phyloP scores from a whole-genome alignment of 2,329 filamentous ascomycete species.

The Cercospora sesami region DNA sequence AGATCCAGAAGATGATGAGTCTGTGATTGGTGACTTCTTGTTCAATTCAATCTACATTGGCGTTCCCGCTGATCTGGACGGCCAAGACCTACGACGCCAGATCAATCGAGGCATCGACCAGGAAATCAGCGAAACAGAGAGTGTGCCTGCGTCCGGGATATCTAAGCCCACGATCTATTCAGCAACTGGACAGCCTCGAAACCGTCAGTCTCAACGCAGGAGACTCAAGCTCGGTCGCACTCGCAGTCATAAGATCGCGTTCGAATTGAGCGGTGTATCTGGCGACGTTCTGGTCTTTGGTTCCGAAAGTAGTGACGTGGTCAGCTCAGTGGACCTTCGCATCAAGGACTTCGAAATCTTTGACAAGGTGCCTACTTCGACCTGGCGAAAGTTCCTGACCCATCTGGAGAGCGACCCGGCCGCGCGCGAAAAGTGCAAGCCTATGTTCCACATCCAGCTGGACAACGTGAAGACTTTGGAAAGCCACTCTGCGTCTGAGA shows the following conservation, averaged over 20 bases:
- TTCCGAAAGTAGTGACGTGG: slow-evolving; percentile 72
- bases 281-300: slow-evolving; percentile 81
- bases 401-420: slow-evolving; percentile 87
- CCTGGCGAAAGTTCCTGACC: slow-evolving; percentile 97
- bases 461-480: slow-evolving; percentile 83
- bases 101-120: slow-evolving; percentile 91
- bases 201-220: slow-evolving; percentile 34
- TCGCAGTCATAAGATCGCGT: slow-evolving; percentile 90
- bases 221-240: slow-evolving; percentile 75
- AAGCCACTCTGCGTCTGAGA: slow-evolving; percentile 82
- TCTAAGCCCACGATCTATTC: slow-evolving; percentile 59
- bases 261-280: slow-evolving; percentile 82
- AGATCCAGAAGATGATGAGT: slow-evolving; percentile 71
- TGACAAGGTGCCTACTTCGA: slow-evolving; percentile 90
- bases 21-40: slow-evolving; percentile 87
- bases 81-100: slow-evolving; percentile 73
- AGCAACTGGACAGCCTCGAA: slow-evolving; percentile 32
- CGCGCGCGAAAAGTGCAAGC: slow-evolving; percentile 73
- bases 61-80: slow-evolving; percentile 77
- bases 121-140: slow-evolving; percentile 82
- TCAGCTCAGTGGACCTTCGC: slow-evolving; percentile 82
- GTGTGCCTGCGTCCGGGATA: slow-evolving; percentile 68
- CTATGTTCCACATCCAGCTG: slow-evolving; percentile 87
- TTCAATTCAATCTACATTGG: slow-evolving; percentile 99
- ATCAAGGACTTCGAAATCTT: slow-evolving; percentile 84